Evolutionary conservation across 2,329 filamentous ascomycete species (phyloP).

Genomic region (Fusarium napiforme): DNA sequence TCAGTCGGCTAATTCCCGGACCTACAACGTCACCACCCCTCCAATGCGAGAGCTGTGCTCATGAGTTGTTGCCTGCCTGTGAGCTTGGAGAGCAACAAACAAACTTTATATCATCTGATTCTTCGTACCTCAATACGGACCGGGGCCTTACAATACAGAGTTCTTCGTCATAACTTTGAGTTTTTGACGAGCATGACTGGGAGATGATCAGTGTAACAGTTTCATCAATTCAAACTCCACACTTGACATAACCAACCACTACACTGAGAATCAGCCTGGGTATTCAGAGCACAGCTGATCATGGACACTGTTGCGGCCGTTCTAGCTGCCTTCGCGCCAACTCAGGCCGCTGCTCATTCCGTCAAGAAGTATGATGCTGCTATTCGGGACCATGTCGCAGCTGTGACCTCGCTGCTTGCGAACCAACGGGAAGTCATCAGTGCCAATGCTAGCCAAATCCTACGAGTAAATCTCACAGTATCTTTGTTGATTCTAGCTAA

Average conservation of each 20-base stretch:
- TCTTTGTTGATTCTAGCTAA: conserved; percentile 24
- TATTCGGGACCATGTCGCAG: conserved; percentile 52
- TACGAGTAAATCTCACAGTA: conserved; percentile 51
- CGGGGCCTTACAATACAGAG: background rate
- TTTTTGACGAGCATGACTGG: conserved; percentile 15
- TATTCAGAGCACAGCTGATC: conserved; percentile 14
- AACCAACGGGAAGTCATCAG: conserved; percentile 48
- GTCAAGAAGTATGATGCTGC: conserved; percentile 54
- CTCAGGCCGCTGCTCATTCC: conserved; percentile 39
- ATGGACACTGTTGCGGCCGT: conserved; percentile 48
- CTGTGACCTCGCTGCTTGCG: conserved; percentile 53
- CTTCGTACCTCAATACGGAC: background rate
- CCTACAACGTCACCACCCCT: conserved; percentile 35
- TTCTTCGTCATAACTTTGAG: background rate
- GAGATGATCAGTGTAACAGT: conserved; percentile 8
- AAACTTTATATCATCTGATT: background rate
- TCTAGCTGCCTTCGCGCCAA: conserved; percentile 57
- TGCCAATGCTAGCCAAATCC: conserved; percentile 51
- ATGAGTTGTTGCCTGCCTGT: conserved; percentile 40
- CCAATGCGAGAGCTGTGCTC: conserved; percentile 30
- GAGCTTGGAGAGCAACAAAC: conserved; percentile 25
- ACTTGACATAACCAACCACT: conserved; percentile 16
- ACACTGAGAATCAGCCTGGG: background rate
- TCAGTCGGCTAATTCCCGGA: conserved; percentile 32
- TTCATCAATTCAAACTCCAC: conserved; percentile 18